These are phyloP conservation scores for Talaromyces sp. DNA, from an alignment of 2,329 filamentous ascomycete species.

Conservation along the genomic window DNA sequence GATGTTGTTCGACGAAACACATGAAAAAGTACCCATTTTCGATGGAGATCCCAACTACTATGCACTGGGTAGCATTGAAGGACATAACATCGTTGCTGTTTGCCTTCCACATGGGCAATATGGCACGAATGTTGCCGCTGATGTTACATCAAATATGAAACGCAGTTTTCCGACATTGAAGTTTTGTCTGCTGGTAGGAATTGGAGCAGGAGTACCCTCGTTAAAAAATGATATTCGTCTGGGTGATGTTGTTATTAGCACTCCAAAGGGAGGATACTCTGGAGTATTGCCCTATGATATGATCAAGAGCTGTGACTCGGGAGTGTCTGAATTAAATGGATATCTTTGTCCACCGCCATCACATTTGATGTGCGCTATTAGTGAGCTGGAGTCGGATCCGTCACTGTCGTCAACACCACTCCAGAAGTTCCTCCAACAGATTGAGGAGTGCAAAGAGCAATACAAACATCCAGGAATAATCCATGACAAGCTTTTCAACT, in stretches of 20 bases:
- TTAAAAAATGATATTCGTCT: slow-evolving; percentile 15
- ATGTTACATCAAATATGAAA: slow-evolving; percentile 17
- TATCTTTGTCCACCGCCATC: slow-evolving; percentile 4
- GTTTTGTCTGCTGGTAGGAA: slow-evolving; percentile 23
- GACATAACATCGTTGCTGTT: slow-evolving; percentile 20
- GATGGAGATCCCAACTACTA: slow-evolving; percentile 21
- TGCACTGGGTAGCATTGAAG: slow-evolving; percentile 20
- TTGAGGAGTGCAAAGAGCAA: slow-evolving; percentile 1
- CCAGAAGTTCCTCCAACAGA: slow-evolving; percentile 3
- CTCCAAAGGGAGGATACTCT: slow-evolving; percentile 11
- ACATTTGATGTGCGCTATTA: slow-evolving; percentile 9
- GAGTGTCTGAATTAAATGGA: slow-evolving; percentile 2
- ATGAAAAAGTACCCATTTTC: slow-evolving; percentile 6
- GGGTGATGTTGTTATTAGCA: slow-evolving; percentile 24
- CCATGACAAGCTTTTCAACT: neutral
- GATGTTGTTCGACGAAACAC: slow-evolving; percentile 19
- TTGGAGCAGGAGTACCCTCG: slow-evolving; percentile 22
- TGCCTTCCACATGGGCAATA: slow-evolving; percentile 20
- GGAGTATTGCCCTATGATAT: slow-evolving; percentile 16
- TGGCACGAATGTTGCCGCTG: slow-evolving; percentile 18
- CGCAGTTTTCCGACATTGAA: slow-evolving; percentile 17
- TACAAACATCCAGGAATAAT: slow-evolving; percentile 1
- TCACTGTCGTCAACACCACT: slow-evolving; percentile 1
- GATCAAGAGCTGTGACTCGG: slow-evolving; percentile 10
- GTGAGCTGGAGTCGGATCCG: slow-evolving; percentile 7